Percentiles rank a stretch among this genome's conserved stretches.
These are phyloP conservation scores for Metarhizium guizhouense DNA, from an alignment of 2,329 filamentous ascomycete species.

Conservation along the genomic window DNA sequence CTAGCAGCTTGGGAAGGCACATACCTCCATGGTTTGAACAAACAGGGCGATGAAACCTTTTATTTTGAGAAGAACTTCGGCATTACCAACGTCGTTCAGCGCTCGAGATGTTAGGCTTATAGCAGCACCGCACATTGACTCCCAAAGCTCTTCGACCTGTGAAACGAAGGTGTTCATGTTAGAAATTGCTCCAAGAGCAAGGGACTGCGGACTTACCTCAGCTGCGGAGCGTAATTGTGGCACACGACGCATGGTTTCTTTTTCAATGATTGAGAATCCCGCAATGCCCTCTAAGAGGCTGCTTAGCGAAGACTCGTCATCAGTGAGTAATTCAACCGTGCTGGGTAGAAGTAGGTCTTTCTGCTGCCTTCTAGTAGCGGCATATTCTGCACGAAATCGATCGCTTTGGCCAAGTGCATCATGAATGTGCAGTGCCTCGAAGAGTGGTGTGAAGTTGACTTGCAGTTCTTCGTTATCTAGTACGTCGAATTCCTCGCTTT, in stretches of 20 bases:
- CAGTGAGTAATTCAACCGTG: conserved; percentile 66
- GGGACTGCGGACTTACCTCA: conserved; percentile 52
- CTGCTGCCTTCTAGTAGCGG: conserved; percentile 80
- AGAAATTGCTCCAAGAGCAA: background rate
- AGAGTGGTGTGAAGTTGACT: conserved; percentile 88
- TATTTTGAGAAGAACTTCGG: conserved; percentile 85
- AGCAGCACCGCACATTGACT: conserved; percentile 88
- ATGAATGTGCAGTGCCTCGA: conserved; percentile 93
- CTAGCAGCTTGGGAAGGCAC: conserved; percentile 47
- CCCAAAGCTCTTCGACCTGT: conserved; percentile 95
- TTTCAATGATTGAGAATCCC: conserved; percentile 94
- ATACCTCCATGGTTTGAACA: conserved; percentile 94
- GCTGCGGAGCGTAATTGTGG: conserved; percentile 72
- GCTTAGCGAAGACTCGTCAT: conserved; percentile 80
- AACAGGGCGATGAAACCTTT: conserved; percentile 90
- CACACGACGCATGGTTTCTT: conserved; percentile 79
- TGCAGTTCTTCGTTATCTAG: conserved; percentile 91
- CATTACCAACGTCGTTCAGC: conserved; percentile 71
- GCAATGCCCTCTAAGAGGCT: conserved; percentile 88
- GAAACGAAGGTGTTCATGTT: background rate
- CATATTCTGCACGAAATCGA: conserved; percentile 83
- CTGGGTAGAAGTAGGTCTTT: conserved; percentile 81
- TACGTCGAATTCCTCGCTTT: conserved; percentile 91
- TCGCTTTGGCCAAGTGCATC: conserved; percentile 89
- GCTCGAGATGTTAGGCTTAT: conserved; percentile 75